Base-by-base conservation (phyloP, 169 alveolate genomes). In the Pseudocohnilembus persalinus region DNA sequence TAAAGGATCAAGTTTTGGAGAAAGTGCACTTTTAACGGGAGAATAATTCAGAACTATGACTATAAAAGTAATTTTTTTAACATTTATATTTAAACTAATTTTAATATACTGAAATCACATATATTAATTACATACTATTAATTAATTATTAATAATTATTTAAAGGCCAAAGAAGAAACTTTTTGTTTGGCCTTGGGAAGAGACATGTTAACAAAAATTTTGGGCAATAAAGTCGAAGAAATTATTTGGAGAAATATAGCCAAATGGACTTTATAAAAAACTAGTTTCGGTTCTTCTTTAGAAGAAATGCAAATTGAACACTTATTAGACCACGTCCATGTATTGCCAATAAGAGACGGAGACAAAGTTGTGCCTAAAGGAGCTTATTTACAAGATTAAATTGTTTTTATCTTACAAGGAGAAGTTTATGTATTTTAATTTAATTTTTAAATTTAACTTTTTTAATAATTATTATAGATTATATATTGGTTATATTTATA, bases 131-230 rank as follows among this genome's bases (percentile, higher is more conserved):
- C 4, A 49, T 49, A 49, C 4, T 49, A 49, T 11, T 49, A 49
- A 49, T 49, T 4, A 4, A 49, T 49, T 49, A 11, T 49, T 49
- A 11, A 49, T 49, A 49, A 11, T 49, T 49, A n/a, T n/a, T n/a
- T n/a, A n/a, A 49, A 79, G 33, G 96, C 96, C 11, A 79, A 81
- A 28, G 89, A 84, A 20, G 77, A 77, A 4, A 93, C 90, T n/a
- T 85, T 77, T 31, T 87, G 91, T 31, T 65, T 90, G 29, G 81
- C 85, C 1, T 31, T 90, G 24, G 85, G 91, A 35, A 86, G 93
- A 80, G 91, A 87, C n/a, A 83, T 82, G 27, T 79, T 90, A 34
- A 84, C 83, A 1, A 80, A 90, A 75, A 77, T 86, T 31, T 75
- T 90, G 20, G 88, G 90, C 72, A 81, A 85, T 74, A 78, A 77